Evolutionary conservation across 192 early-diverging fungal genomes (phyloP), one percentile per base, ranked within the genome.

Genomic region (Backusella australiensis): DNA sequence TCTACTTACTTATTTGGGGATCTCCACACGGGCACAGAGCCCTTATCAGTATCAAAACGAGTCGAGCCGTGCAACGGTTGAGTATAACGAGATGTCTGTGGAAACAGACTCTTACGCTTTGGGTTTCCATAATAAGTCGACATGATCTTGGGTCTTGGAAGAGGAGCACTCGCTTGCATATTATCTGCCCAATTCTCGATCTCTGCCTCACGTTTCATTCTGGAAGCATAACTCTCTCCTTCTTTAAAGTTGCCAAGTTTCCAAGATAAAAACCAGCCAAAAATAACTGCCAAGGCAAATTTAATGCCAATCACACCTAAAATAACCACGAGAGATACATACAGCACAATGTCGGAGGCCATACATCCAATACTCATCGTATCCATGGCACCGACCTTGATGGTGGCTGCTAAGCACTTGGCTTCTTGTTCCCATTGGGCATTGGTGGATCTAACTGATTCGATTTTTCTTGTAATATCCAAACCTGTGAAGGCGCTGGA

Each of bases 351-450:
- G 52, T 90, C 85, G 6, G 95, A 91, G 1, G 92, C 88, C 74
- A 96, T 90, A 80, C 97, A 98, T 1, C 96, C 96, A 68, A 95
- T 81, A 11, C 91, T 89, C 69, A 89, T 89, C 17, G 91, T 87
- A 73, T 97, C 95, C 46, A 98, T 84, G 4, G 83, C 85, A 3
- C 95, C 97, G 15, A 96, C 91, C 35, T 89, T 86, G 80, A 94
- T 92, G 67, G 93, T 85, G n/a, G 95, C 90, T 53, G 86, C 75
- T n/a, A 96, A 81, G 80, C 96, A 98, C 21, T 85, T 77, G 56
- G 91, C 95, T 14, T 90, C 67, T 26, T 78, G 41, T 34, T 77
- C 80, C 80, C 82, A 78, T 1, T 81, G 75, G 9, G 65, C 70
- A 81, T 78, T 86, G 87, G 71, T 85, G 75, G 78, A 83, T 83